These are phyloP conservation scores for Talaromyces sp. DNA, from an alignment of 2,329 filamentous ascomycete species.

Conservation along the genomic window DNA sequence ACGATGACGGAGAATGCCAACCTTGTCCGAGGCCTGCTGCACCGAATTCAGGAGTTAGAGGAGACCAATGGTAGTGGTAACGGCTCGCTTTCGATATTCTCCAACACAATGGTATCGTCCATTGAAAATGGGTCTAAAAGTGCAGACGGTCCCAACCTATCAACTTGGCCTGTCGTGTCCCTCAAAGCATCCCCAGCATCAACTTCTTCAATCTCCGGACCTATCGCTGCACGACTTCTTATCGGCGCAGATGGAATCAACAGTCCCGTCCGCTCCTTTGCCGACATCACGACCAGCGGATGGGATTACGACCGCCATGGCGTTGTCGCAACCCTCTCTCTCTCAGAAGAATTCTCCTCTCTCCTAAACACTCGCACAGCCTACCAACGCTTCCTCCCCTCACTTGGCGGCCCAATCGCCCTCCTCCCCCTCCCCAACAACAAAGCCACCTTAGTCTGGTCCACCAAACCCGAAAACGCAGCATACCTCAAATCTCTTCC, in stretches of 20 bases:
- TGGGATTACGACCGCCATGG: slow-evolving; percentile 94
- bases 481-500: slow-evolving; percentile 73
- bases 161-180: slow-evolving; percentile 81
- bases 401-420: slow-evolving; percentile 73
- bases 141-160: slow-evolving; percentile 68
- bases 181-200: slow-evolving; percentile 55
- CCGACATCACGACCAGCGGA: slow-evolving; percentile 76
- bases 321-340: slow-evolving; percentile 79
- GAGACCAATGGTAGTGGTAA: slow-evolving; percentile 34
- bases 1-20: slow-evolving; percentile 98
- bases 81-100: slow-evolving; percentile 59
- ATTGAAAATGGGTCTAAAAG: slow-evolving; percentile 71
- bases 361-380: slow-evolving; percentile 62
- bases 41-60: slow-evolving; percentile 64
- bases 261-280: slow-evolving; percentile 86
- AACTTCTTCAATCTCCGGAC: slow-evolving; percentile 35
- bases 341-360: slow-evolving; percentile 50
- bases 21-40: slow-evolving; percentile 72
- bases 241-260: slow-evolving; percentile 94
- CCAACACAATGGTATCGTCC: slow-evolving; percentile 72
- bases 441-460: slow-evolving; percentile 87
- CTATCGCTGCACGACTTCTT: slow-evolving; percentile 75
- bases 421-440: slow-evolving; percentile 85
- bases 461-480: slow-evolving; percentile 78
- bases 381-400: slow-evolving; percentile 92